Evolutionary conservation across 176 grass and related monocot species (phyloP).

Genomic region (Musa itinerans): DNA sequence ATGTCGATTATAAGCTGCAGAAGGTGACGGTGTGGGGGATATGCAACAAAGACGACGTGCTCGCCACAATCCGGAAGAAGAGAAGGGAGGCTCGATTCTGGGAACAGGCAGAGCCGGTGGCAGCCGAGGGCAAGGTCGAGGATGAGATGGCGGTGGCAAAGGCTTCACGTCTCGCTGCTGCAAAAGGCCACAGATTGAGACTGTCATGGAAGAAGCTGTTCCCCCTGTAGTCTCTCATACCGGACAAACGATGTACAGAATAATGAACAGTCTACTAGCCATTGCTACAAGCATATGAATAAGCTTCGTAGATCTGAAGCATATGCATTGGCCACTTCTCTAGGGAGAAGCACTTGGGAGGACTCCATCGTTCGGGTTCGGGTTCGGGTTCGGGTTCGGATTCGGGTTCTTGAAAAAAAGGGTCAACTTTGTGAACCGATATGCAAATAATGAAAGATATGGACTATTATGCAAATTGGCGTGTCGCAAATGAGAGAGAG

Average conservation of each 20-base stretch:
- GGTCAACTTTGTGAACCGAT: too few relatives aligned
- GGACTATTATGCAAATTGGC: too few relatives aligned
- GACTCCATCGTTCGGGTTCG: too few relatives aligned
- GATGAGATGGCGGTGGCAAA: background rate
- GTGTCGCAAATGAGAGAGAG: too few relatives aligned
- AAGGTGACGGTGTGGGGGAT: conserved; percentile 98
- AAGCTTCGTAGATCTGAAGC: too few relatives aligned
- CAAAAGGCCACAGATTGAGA: conserved; percentile 7
- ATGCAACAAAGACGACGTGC: conserved; percentile 65
- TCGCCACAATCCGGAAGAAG: conserved; percentile 65
- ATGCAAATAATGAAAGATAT: too few relatives aligned
- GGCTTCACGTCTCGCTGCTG: background rate
- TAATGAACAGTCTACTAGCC: too few relatives aligned
- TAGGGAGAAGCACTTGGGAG: too few relatives aligned
- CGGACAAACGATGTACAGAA: background rate
- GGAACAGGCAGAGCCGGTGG: conserved; percentile 16
- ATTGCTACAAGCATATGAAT: too few relatives aligned
- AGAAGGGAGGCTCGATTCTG: conserved; percentile 58
- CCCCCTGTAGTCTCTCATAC: conserved; percentile 37
- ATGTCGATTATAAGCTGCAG: conserved; percentile 64
- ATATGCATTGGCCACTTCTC: too few relatives aligned
- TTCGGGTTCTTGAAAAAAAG: too few relatives aligned
- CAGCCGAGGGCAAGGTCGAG: background rate
- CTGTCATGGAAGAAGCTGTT: conserved; percentile 88
- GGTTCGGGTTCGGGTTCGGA: too few relatives aligned